phyloP scores from a whole-genome alignment of 805 yeast species.

The Schwanniomyces yamadae region DNA sequence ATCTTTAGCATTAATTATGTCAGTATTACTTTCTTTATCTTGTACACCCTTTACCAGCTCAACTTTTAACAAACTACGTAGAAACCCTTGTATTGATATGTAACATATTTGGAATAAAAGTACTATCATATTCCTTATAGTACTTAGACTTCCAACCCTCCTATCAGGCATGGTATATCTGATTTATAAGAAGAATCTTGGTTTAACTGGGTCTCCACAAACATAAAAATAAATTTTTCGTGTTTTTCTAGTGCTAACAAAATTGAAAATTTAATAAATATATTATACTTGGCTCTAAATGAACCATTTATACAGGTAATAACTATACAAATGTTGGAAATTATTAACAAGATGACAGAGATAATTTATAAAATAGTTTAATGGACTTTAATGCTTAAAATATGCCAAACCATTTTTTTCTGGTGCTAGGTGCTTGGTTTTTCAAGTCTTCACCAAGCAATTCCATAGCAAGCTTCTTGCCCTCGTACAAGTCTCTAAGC shows the following conservation, averaged over 20 bases:
- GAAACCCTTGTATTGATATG: too few species aligned
- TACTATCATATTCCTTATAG: neutral
- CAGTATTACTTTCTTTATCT: too few species aligned
- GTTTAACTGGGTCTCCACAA: too few species aligned
- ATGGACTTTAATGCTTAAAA: slow-evolving; percentile 9
- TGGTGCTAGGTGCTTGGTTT: slow-evolving; percentile 5
- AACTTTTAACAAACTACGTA: too few species aligned
- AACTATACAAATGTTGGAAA: too few species aligned
- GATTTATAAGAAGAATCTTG: neutral
- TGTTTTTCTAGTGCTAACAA: neutral
- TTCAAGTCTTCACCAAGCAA: slow-evolving; percentile 11
- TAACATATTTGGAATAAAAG: neutral
- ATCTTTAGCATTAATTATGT: too few species aligned
- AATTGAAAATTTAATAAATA: too few species aligned
- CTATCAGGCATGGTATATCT: neutral
- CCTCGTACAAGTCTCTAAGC: slow-evolving; percentile 32
- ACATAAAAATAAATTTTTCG: neutral
- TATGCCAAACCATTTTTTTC: slow-evolving; percentile 27
- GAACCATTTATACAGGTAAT: too few species aligned
- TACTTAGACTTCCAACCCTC: neutral
- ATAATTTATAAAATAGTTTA: too few species aligned
- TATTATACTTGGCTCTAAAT: too few species aligned
- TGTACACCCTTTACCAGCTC: too few species aligned
- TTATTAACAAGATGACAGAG: too few species aligned
- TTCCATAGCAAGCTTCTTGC: slow-evolving; percentile 20